Percentiles rank a stretch among this genome's conserved stretches.
phyloP scores from a whole-genome alignment of 495 filamentous ascomycete genomes.

The Neurospora cerealis region DNA sequence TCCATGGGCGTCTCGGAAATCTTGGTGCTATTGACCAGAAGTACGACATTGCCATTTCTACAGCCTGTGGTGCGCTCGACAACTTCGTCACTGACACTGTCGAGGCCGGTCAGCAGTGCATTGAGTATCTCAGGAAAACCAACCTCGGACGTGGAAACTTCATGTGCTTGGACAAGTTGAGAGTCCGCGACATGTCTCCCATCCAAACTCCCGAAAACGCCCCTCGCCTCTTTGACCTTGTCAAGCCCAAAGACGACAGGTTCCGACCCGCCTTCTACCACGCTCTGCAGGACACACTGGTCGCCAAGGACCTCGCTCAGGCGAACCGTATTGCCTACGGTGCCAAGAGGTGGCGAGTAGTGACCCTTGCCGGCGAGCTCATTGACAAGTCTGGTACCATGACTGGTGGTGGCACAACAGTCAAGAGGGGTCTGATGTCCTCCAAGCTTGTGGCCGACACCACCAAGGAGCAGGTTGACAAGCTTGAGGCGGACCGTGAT shows the following conservation, averaged over 20 bases:
- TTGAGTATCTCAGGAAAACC: conserved; percentile 94
- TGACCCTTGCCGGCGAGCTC: conserved; percentile 87
- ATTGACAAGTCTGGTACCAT: conserved; percentile 97
- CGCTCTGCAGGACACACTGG: conserved; percentile 84
- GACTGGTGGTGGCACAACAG: conserved; percentile 87
- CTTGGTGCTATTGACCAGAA: conserved; percentile 89
- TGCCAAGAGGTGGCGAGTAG: conserved; percentile 84
- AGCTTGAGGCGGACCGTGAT: conserved; percentile 81
- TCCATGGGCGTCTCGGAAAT: conserved; percentile 91
- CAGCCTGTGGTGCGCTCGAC: conserved; percentile 81
- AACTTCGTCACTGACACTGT: conserved; percentile 95
- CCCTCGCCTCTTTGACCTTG: conserved; percentile 84
- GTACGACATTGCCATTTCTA: conserved; percentile 95
- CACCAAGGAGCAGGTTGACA: conserved; percentile 75
- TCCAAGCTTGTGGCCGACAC: conserved; percentile 81
- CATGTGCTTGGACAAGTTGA: conserved; percentile 83
- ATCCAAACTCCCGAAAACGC: conserved; percentile 88
- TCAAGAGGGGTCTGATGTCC: conserved; percentile 88
- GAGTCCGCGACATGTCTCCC: conserved; percentile 59
- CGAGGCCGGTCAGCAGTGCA: conserved; percentile 91
- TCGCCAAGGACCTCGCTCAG: conserved; percentile 84
- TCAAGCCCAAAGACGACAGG: conserved; percentile 76
- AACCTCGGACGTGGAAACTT: conserved; percentile 96
- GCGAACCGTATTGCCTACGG: conserved; percentile 96
- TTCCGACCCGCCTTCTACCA: conserved; percentile 93